phyloP scores from a whole-genome alignment of 164 flowering plant species.

The Platanus orientalis region DNA sequence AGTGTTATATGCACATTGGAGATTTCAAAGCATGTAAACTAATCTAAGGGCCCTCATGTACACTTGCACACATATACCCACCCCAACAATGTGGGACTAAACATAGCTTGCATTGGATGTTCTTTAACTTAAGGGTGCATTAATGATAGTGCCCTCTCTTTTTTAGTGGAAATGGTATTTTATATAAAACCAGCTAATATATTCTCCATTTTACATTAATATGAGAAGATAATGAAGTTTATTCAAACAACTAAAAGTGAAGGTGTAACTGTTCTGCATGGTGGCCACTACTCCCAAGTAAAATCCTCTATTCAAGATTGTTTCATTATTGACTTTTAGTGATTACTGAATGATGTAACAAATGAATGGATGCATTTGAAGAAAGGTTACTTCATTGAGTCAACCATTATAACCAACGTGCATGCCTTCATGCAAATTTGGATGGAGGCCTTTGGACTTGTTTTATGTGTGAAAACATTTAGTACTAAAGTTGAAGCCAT shows the following conservation, averaged over 20 bases:
- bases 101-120: too few species aligned
- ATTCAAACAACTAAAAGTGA: too few species aligned
- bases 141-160: not conserved
- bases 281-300: conserved; percentile 89
- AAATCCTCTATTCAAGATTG: not conserved
- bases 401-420: conserved; percentile 71
- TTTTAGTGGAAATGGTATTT: not conserved
- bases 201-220: too few species aligned
- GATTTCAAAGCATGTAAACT: conserved; percentile 68
- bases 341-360: not conserved
- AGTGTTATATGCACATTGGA: conserved; percentile 62
- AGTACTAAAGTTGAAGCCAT: conserved; percentile 86
- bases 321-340: not conserved
- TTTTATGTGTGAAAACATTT: too few species aligned
- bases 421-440: conserved; percentile 91
- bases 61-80: too few species aligned
- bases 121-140: too few species aligned
- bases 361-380: conserved; percentile 62
- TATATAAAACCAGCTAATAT: conserved; percentile 3
- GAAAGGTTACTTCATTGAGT: conserved; percentile 86
- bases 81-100: too few species aligned
- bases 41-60: too few species aligned
- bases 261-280: conserved; percentile 77
- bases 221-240: conserved; percentile 74
- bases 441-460: conserved; percentile 99